Evolutionary conservation across 345 rosid genomes (phyloP), one percentile per base, ranked within the genome.

Genomic region (rapeseed (Brassica napus)): DNA sequence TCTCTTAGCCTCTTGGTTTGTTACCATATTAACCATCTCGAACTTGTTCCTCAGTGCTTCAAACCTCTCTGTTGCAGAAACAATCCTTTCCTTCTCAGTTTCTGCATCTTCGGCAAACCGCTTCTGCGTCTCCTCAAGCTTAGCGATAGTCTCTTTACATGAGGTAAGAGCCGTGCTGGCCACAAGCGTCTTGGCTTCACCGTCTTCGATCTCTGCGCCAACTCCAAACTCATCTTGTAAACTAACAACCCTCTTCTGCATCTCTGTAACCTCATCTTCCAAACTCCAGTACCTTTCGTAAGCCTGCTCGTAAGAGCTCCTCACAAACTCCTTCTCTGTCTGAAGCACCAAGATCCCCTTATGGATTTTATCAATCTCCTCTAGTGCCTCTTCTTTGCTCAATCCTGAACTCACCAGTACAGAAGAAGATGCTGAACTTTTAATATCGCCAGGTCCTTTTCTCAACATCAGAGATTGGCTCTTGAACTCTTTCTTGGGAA

Each of bases 201-300:
- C 79, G 35, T 88, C 98, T 66, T 92, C 96, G 14, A 89, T 87
- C 61, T 82, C 81, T 4, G 71, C 84, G 8, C 81, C 88, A 31
- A 87, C 71, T 4, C 90, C 88, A 32, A 93, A 90, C 85, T 93
- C 96, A 52, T 93, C 97, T 77, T 93, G 90, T 55, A 95, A 86
- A 68, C 73, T 68, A 71, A 86, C 69, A 5, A 88, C 88, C 54
- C 71, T 86, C 42, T 69, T 84, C 75, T 91, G 94, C 91, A 86
- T 82, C 28, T 91, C 91, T 42, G 59, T 75, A 16, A 90, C 83
- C 47, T 77, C 85, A 61, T 78, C 62, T 47, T 91, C 98, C 30
- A 93, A 83, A 44, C 68, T 85, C 85, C 88, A 83, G 34, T 85
- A 86, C 79, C 81, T 90, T 10, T 68, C 77, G 15, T 77, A 83